Evolutionary conservation across 192 early-diverging fungal species (phyloP).

Genomic region (Podila horticola): DNA sequence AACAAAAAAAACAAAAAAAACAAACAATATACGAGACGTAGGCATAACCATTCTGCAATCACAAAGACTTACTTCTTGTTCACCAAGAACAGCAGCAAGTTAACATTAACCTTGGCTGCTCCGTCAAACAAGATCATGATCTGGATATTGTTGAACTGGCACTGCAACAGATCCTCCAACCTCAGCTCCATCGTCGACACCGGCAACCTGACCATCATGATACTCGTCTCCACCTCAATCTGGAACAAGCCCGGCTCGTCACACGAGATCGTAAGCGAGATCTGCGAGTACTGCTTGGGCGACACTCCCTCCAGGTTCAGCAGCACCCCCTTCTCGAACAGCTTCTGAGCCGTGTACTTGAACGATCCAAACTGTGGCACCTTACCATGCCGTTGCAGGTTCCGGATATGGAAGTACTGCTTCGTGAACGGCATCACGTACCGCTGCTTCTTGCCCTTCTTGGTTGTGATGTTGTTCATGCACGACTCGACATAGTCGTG

Average conservation of each 20-base stretch:
- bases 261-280: conserved; percentile 92
- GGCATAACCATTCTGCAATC: not conserved
- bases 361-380: conserved; percentile 97
- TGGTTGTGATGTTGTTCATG: conserved; percentile 86
- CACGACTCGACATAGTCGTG: conserved; percentile 91
- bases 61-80: conserved; percentile 89
- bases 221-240: conserved; percentile 88
- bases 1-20: not conserved
- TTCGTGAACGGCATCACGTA: conserved; percentile 88
- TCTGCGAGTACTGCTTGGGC: conserved; percentile 88
- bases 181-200: conserved; percentile 81
- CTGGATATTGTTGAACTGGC: conserved; percentile 92
- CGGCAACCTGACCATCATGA: conserved; percentile 74
- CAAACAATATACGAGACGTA: not conserved
- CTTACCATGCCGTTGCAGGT: conserved; percentile 84
- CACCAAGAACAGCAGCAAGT: conserved; percentile 93
- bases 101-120: conserved; percentile 94
- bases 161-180: conserved; percentile 93
- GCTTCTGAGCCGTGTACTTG: conserved; percentile 95
- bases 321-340: conserved; percentile 94
- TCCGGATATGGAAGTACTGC: conserved; percentile 95
- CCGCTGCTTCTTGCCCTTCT: conserved; percentile 70
- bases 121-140: conserved; percentile 94
- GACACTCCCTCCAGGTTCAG: conserved; percentile 84
- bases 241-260: conserved; percentile 91